Percentiles rank a stretch among this genome's conserved stretches.
Conservation (phyloP, 2,329 filamentous ascomycete genomes). For the Zymoseptoria tritici region DNA sequence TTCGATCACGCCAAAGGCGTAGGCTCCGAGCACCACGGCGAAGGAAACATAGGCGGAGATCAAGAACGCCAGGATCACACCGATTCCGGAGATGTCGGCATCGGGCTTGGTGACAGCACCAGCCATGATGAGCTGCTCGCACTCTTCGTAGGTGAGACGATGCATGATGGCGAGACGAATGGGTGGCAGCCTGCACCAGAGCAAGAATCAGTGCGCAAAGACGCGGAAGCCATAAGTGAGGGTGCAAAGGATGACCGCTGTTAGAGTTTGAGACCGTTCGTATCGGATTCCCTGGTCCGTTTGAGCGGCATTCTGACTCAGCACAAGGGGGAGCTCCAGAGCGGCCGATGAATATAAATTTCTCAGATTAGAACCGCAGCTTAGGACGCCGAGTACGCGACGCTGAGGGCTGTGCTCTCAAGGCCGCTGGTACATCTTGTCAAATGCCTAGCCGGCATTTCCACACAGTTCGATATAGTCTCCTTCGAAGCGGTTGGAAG, state of each 20-base stretch:
- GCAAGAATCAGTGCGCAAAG: too few relatives aligned
- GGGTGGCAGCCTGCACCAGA: too few relatives aligned
- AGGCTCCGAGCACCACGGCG: constrained; percentile 7
- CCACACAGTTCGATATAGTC: neutral
- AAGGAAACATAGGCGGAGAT: constrained; percentile 6
- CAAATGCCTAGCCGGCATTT: neutral
- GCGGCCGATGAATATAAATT: too few relatives aligned
- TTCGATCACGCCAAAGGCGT: constrained; percentile 6
- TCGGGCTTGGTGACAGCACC: constrained; percentile 10
- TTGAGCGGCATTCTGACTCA: too few relatives aligned
- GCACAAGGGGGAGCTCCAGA: too few relatives aligned
- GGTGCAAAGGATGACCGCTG: too few relatives aligned
- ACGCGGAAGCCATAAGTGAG: too few relatives aligned
- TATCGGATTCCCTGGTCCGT: too few relatives aligned
- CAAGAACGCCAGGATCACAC: neutral
- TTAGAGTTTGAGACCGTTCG: too few relatives aligned
- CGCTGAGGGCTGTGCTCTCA: neutral
- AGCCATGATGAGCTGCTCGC: constrained; percentile 1
- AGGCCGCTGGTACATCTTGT: neutral
- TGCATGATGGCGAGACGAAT: neutral
- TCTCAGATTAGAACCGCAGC: neutral
- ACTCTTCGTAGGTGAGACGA: neutral
- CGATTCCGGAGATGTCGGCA: constrained; percentile 17
- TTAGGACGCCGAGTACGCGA: too few relatives aligned
- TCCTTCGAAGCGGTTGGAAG: neutral